Evolutionary conservation across 2,329 filamentous ascomycete species (phyloP), one percentile per base, ranked within the genome.

Genomic region (Neofusicoccum cordaticola): DNA sequence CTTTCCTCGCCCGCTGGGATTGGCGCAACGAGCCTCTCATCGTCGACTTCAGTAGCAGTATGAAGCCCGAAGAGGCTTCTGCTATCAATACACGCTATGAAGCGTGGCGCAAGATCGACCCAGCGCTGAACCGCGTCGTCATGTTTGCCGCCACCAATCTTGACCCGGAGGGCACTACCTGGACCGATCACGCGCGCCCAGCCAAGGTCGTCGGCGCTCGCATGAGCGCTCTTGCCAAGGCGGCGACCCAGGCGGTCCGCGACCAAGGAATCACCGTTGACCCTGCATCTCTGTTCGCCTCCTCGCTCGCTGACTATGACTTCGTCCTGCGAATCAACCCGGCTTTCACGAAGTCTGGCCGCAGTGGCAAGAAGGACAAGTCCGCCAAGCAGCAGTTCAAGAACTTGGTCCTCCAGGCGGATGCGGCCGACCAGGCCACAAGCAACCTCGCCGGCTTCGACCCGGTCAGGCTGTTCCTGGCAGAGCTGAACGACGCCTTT

Each of bases 71-170:
- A 11, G 86, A 90, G 35, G 83, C 89, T 11, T 79, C 85, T 37
- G 80, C 82, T 2, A 88, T 95, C 67, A 84, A 83, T 42, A 90
- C 88, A 3, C 87, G 90, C 19, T 89, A 98, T 65, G 87, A 92
- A 67, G 88, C 90, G 13, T 96, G 92, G 92, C 86, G 95, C 65
- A 92, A 90, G 68, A 88, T 95, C 62, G 95, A 99, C 72, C 93
- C 93, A 0, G 87, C 85, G 62, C 91, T 98, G 88, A 96, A 95
- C 77, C 88, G 88, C 67, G 86, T 91, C 2, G 88, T 90, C 17
- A 80, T 98, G 44, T 91, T 97, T 71, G 90, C 90, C 3, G 92
- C 92, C 2, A 93, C 92, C 0, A 90, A 91, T 62, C 81, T 91
- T 67, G 93, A 97, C 70, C 78, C 81, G 4, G 90, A 90, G 41